Percentiles rank a stretch among this genome's conserved stretches.
These are phyloP conservation scores for Oryza coarctata DNA, from an alignment of 176 grass and related monocot species.

Conservation along the genomic window DNA sequence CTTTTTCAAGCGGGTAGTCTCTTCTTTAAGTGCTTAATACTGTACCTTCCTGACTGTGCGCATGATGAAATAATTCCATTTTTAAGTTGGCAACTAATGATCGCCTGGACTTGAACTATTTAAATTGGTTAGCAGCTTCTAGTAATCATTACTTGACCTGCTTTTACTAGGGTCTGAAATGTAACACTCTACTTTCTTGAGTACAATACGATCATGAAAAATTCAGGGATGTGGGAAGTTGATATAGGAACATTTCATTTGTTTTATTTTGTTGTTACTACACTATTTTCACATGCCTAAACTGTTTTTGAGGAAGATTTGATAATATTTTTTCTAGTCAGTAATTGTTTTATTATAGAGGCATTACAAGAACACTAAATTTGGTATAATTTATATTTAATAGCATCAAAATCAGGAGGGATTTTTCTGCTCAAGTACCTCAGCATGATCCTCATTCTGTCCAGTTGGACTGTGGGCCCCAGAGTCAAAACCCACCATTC, in stretches of 20 bases:
- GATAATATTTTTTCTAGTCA: not conserved
- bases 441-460: conserved; percentile 37
- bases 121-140: not conserved
- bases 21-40: conserved; percentile 2
- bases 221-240: not conserved
- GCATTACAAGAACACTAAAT: not conserved
- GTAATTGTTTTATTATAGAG: conserved; percentile 13
- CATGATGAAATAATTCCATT: not conserved
- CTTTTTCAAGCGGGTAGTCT: conserved; percentile 64
- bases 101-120: not conserved
- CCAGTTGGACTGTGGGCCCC: conserved; percentile 40
- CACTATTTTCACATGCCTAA: conserved; percentile 4
- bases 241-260: not conserved
- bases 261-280: conserved; percentile 3
- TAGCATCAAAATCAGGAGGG: conserved; percentile 44
- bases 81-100: not conserved
- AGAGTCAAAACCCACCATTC: conserved; percentile 52
- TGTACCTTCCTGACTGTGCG: not conserved
- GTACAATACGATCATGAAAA: not conserved
- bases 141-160: not conserved
- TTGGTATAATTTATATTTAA: not conserved
- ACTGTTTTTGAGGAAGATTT: conserved; percentile 15
- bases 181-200: not conserved
- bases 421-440: conserved; percentile 47
- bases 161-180: not conserved